Percentiles rank a stretch among this genome's conserved stretches.
These are phyloP conservation scores for Dactylellina drechsleri DNA, from an alignment of 2,329 filamentous ascomycete species.

Conservation along the genomic window DNA sequence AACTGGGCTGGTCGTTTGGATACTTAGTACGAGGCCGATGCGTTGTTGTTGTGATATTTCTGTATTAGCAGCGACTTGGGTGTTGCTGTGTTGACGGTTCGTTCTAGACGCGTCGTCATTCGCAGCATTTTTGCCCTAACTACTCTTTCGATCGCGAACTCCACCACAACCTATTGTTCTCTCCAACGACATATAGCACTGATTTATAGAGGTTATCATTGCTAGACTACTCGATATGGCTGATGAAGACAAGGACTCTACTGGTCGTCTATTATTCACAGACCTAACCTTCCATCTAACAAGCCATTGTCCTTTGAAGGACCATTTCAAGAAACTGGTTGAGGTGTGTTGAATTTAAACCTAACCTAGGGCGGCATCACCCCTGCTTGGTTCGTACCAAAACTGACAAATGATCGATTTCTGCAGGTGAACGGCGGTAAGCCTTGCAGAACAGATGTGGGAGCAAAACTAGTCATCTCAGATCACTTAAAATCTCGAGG, in stretches of 20 bases:
- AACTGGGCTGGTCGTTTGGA: no score
- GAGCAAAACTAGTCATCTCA: conserved; percentile 58
- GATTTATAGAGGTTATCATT: not conserved
- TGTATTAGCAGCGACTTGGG: not conserved
- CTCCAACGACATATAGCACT: not conserved
- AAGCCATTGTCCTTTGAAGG: conserved; percentile 26
- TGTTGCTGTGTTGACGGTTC: conserved; percentile 19
- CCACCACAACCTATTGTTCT: not conserved
- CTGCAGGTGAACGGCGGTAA: conserved; percentile 49
- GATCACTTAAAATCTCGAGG: conserved; percentile 67
- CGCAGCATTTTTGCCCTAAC: conserved; percentile 2
- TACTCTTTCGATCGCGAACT: not conserved
- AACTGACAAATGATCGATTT: not conserved
- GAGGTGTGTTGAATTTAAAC: conserved; percentile 25
- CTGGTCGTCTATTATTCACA: conserved; percentile 27
- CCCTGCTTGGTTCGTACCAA: not conserved
- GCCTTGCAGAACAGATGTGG: conserved; percentile 32
- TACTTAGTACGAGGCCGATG: no score
- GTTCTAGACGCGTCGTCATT: conserved; percentile 19
- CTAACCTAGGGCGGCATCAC: conserved; percentile 20
- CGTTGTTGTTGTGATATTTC: no score
- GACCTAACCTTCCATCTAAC: conserved; percentile 33
- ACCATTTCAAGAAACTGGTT: conserved; percentile 18
- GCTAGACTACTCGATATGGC: conserved; percentile 18
- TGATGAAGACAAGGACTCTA: conserved; percentile 11